Conservation (phyloP, 2,329 filamentous ascomycete genomes). For the Ceratocystis diversiconidia region DNA sequence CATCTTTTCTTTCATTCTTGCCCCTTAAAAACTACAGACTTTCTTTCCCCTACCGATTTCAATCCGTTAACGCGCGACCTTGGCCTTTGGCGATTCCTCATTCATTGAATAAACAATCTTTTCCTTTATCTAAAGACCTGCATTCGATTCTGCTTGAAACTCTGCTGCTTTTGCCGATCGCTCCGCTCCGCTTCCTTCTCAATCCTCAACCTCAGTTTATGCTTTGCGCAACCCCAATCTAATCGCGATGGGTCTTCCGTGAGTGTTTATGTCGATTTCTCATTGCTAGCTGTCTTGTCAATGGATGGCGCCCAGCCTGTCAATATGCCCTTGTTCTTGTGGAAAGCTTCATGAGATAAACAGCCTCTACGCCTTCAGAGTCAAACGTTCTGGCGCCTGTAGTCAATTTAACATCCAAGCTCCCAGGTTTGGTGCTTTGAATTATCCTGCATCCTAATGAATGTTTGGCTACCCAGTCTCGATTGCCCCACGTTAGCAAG, state of each 20-base stretch:
- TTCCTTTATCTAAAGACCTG: neutral
- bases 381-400: neutral
- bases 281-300: neutral
- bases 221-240: neutral
- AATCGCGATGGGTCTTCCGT: slow-evolving; percentile 6
- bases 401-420: neutral
- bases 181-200: neutral
- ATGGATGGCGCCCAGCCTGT: neutral
- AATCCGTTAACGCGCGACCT: neutral
- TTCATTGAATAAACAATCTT: too few relatives aligned
- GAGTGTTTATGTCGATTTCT: neutral
- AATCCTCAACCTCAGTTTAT: neutral
- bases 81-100: neutral
- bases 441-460: neutral
- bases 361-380: neutral
- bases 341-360: neutral
- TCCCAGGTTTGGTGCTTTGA: neutral
- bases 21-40: too few relatives aligned
- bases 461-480: neutral
- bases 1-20: neutral
- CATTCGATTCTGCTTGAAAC: neutral
- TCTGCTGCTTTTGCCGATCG: neutral
- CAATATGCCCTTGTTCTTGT: neutral
- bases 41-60: neutral
- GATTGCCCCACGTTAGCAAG: neutral